phyloP scores from a whole-genome alignment of 2,329 filamentous ascomycete genomes.

The Aspergillus viridinutans region DNA sequence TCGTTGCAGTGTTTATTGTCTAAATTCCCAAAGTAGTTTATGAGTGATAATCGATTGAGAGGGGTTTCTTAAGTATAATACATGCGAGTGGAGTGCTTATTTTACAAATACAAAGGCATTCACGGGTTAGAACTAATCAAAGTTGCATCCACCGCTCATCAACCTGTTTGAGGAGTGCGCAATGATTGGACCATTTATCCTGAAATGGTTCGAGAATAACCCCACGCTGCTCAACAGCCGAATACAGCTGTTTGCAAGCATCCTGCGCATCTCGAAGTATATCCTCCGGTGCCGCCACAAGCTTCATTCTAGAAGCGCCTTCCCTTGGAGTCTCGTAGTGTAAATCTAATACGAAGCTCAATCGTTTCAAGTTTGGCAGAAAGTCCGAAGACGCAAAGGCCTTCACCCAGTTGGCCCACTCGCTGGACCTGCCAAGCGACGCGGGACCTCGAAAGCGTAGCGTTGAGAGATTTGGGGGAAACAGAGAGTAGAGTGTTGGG shows the following conservation, averaged over 20 bases:
- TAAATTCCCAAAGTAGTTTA: neutral
- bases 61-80: neutral
- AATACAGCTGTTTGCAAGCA: slow-evolving; percentile 17
- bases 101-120: neutral
- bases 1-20: neutral
- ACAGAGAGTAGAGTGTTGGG: slow-evolving; percentile 11
- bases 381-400: slow-evolving; percentile 17
- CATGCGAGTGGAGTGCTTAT: neutral
- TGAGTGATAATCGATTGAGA: neutral
- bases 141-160: slow-evolving; percentile 18
- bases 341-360: slow-evolving; percentile 23
- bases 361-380: slow-evolving; percentile 16
- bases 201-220: slow-evolving; percentile 14
- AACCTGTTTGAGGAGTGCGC: slow-evolving; percentile 9
- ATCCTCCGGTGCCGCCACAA: slow-evolving; percentile 1
- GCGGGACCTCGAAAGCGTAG: slow-evolving; percentile 22
- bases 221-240: slow-evolving; percentile 12
- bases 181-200: slow-evolving; percentile 10
- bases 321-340: slow-evolving; percentile 3
- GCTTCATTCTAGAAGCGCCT: neutral
- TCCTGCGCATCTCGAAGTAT: slow-evolving; percentile 11
- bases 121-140: slow-evolving; percentile 17
- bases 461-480: slow-evolving; percentile 21
- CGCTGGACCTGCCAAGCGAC: slow-evolving; percentile 12
- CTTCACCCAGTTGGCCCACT: slow-evolving; percentile 21